These are phyloP conservation scores for Phytophthora hibernalis DNA, from an alignment of 352 stramenopile species.

Conservation along the genomic window DNA sequence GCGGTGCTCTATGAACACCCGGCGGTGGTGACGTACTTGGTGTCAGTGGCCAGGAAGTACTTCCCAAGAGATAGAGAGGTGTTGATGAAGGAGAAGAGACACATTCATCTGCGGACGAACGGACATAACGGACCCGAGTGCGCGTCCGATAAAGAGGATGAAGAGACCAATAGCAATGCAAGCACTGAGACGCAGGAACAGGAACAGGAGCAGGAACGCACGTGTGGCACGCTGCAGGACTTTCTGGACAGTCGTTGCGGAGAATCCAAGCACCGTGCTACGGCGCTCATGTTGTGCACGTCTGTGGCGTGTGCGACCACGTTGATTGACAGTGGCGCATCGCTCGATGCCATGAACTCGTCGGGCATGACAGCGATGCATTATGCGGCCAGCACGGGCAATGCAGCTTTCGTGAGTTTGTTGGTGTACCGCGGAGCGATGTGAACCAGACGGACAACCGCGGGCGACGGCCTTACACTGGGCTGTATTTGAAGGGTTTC, in stretches of 20 bases:
- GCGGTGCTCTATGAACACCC: conserved; percentile 83
- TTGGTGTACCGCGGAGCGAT: conserved; percentile 64
- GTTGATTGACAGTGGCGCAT: conserved; percentile 66
- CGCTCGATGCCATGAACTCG: conserved; percentile 62
- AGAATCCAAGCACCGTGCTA: conserved; percentile 75
- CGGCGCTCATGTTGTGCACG: conserved; percentile 77
- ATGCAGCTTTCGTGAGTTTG: conserved; percentile 76
- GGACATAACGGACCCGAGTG: conserved; percentile 16
- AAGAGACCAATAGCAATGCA: conserved; percentile 33
- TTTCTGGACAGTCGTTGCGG: conserved; percentile 65
- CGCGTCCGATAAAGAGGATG: conserved; percentile 23
- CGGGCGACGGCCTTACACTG: conserved; percentile 82
- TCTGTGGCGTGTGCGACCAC: conserved; percentile 68
- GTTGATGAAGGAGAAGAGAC: conserved; percentile 14
- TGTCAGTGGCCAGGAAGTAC: conserved; percentile 55
- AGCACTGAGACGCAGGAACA: conserved; percentile 36
- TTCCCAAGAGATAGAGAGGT: conserved; percentile 30
- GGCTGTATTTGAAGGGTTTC: conserved; percentile 87
- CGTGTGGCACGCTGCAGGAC: conserved; percentile 40
- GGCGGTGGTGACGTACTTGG: conserved; percentile 63
- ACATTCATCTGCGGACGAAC: conserved; percentile 21
- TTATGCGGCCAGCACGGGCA: conserved; percentile 81
- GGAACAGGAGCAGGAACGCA: conserved; percentile 21
- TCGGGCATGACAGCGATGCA: conserved; percentile 85
- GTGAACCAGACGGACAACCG: conserved; percentile 76